Evolutionary conservation across 208 protist genomes (phyloP), one percentile per base, ranked within the genome.

Genomic region (Trypanosoma avium): DNA sequence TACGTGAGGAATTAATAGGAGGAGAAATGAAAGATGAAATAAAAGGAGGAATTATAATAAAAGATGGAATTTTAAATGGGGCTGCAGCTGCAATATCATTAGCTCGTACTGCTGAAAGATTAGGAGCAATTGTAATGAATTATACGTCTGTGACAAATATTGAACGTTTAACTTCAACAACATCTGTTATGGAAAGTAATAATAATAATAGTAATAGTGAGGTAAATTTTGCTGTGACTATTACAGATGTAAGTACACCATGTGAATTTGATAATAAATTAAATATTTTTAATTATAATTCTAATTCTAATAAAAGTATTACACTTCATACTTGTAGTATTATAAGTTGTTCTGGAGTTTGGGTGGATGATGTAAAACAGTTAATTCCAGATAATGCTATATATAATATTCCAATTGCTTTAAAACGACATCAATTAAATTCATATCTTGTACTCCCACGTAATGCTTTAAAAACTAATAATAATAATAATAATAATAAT

Each of bases 261-360:
- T 15, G 21, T 15, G 46, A 24, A 29, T 5, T 21, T 24, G 36
- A 0, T 26, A 24, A 3, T 13, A 42, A 42, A 5, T 38, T 10
- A 38, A 38, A 10, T 38, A 38, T 10, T 38, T 13, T 10, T 38
- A 38, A 10, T 38, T 4, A 10, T 13, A 38, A 4, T 38, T 4
- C 33, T 38, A 10, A 4, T 38, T 4, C 7, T 38, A 38, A 38
- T 38, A 10, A 10, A 13, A 38, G 33, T 13, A 13, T 38, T 0
- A 48, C 29, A 3, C 57, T 93, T 4, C 77, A 75, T 66, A 70
- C 85, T 24, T 77, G 85, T 10, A 68, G 68, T 53, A 74, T 95
- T 4, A 61, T 91, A 6, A 92, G 90, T 71, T 95, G 89, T 70
- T 46, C 75, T 0, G 89, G 86, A 17, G 67, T 74, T 49, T 77